Evolutionary conservation across 768 basidiomycete genomes (phyloP), one percentile per base, ranked within the genome.

Genomic region (Calocybe indica): DNA sequence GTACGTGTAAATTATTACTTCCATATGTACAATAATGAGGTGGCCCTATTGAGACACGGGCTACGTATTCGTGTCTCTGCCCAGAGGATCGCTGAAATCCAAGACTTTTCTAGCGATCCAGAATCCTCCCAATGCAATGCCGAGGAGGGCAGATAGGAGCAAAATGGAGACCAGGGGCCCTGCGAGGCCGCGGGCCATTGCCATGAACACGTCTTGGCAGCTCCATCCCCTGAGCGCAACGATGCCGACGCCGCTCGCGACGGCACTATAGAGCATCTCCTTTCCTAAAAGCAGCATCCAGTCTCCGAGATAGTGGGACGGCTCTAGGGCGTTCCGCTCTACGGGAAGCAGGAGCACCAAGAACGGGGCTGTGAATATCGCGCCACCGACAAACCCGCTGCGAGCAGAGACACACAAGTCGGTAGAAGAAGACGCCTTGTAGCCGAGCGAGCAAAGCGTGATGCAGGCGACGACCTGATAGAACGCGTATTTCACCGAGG

Each of bases 401-500:
- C 38, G 15, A 36, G 39, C 46, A 14, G 50, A 32, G 22, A 4
- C 22, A 22, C 22, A 22, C 22, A 22, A 22, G 22, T 22, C 22
- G 22, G 45, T 40, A 38, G 15, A 35, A 43, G 15, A 50, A 30
- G n/a, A 22, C 22, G 22, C 22, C 22, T 2, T 22, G 22, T 22
- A 22, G 22, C n/a, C 28, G 33, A n/a, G 53, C 36, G 33, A 12
- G 14, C 15, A 15, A 15, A 13, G 51, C 33, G 34, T 41, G 22
- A 4, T 41, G 44, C 49, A 41, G 2, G 52, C 54, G 38, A 53
- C 22, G 14, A 37, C 43, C 28, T 57, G 56, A 45, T 57, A 57
- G 33, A 51, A 43, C 7, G 56, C 56, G 40, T 55, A 57, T 22
- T 57, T 57, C 35, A 57, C 52, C 2, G 56, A 55, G 37, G 54